Base-by-base conservation (phyloP, 371 early-diverging fungal genomes). In the Amoeboaphelidium occidentale region DNA sequence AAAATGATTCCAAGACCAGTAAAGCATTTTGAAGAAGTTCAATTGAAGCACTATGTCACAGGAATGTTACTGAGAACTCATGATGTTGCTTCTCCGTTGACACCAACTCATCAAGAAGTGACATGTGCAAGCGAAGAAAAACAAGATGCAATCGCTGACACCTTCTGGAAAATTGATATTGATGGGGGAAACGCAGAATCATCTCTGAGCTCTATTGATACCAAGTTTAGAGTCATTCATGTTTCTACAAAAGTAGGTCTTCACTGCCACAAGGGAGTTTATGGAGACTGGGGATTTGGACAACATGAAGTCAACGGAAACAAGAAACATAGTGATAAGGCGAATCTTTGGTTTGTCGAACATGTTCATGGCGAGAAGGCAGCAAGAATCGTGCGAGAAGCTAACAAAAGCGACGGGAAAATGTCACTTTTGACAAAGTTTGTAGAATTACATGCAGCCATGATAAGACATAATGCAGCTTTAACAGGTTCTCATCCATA, bases 261-360 rank as follows among this genome's bases (percentile, higher is more conserved):
- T 12, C 54, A 61, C 48, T 51, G 60, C 24, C 53, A 62, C 47
- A 59, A 58, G 51, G 24, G 28, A 24, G 43, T 46, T 2, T 24
- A 44, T 17, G 98, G 98, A 0, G 82, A 79, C 0, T 99, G 99
- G 99, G 99, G 82, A 2, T 77, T 80, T 57, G 69, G 65, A 3
- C 92, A 92, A 60, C 77, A 86, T 47, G 97, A 98, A 59, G 75
- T 97, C 49, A 87, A 92, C 59, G 97, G 97, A 22, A 85, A 85
- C 61, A 86, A 91, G 63, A 82, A 84, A 25, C 57, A 72, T n/a
- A 51, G 62, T 1, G 83, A 80, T 4, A 66, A 69, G 27, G 58
- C 68, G 44, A 85, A 79, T 52, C 56, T 70, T 42, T 98, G 97
- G 97, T 59, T 51, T 46, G 54, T 64, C 25, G 61, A 58, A 48